These are phyloP conservation scores for Mallotus nudiflorus DNA, from an alignment of 345 rosid genomes.

Conservation along the genomic window DNA sequence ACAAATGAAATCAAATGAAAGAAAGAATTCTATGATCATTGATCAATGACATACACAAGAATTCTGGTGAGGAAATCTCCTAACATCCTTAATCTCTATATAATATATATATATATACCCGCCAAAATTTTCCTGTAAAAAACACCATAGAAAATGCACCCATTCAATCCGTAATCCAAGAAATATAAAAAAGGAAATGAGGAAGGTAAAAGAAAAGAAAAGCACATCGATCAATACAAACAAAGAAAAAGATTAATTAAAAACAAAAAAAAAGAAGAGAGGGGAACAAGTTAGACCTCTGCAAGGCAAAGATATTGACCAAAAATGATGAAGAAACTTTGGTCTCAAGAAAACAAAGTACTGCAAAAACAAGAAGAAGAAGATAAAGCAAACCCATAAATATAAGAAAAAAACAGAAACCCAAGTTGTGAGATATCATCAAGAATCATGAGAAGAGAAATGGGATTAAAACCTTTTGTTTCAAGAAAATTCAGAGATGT, in stretches of 20 bases:
- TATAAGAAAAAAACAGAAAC: not conserved
- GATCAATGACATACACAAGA: slow-evolving; percentile 49
- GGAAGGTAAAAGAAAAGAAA: not conserved
- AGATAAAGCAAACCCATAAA: not conserved
- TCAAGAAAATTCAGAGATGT: slow-evolving; percentile 10
- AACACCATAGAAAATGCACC: not conserved
- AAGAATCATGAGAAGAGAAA: slow-evolving; percentile 23
- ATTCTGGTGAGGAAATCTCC: slow-evolving; percentile 62
- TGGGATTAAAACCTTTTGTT: slow-evolving; percentile 20
- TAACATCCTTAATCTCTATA: slow-evolving; percentile 48
- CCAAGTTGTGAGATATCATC: not conserved
- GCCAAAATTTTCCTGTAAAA: slow-evolving; percentile 31
- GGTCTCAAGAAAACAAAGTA: not conserved
- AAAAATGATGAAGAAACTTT: slow-evolving; percentile 8
- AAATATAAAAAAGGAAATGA: not conserved
- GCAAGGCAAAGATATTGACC: too few species aligned
- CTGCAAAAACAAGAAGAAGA: not conserved
- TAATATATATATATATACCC: not conserved
- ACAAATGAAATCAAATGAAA: not conserved
- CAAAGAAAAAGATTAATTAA: not conserved
- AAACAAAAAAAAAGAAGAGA: not conserved
- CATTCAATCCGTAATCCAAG: not conserved
- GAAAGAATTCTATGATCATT: not conserved
- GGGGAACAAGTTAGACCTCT: not conserved
- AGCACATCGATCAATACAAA: not conserved